Evolutionary conservation across 2,329 filamentous ascomycete genomes (phyloP), one percentile per base, ranked within the genome.

Genomic region (Gliomastix tumulicola): DNA sequence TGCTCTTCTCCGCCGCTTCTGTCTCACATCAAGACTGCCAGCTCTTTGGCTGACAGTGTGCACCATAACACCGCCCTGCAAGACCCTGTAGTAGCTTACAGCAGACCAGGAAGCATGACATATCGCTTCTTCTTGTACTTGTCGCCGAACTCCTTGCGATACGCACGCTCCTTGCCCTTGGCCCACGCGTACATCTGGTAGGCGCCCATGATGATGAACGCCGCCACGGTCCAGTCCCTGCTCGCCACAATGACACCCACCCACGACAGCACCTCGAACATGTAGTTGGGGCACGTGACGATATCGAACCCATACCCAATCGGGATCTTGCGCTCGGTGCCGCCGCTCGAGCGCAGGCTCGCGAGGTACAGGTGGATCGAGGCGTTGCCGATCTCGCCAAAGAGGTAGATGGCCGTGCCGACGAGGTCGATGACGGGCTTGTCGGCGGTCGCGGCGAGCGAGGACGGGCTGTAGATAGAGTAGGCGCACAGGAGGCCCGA

Each of bases 271-370:
- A 85, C 72, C 65, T 98, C 92, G 49, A 94, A 97, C 68, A 94
- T 78, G 69, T 98, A 98, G 68, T 98, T 98, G 30, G 92, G 92
- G 66, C 89, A 94, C 11, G 92, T 98, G 36, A 98, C 90, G 23
- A 86, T 64, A 45, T 68, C 71, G 62, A 96, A 97, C 21, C 89
- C 87, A 40, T 90, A 78, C 19, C 92, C 92, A 39, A 69, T 69
- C 2, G 92, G 92, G 44, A 98, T 94, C 49, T 88, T 88, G 41
- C 90, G 77, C 57, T 94, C 88, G 2, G 84, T 90, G 46, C 83
- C 84, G 38, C 89, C 89, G 0, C 77, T 71, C 39, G 79, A 82
- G 35, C 92, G 82, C 44, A 98, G 74, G 42, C 76, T 74, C 20
- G 84, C 79, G 18, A 98, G 74, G 37, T 87, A 83, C 48, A 83